Base-by-base conservation (phyloP, 371 early-diverging fungal species). In the Circinella umbellata region DNA sequence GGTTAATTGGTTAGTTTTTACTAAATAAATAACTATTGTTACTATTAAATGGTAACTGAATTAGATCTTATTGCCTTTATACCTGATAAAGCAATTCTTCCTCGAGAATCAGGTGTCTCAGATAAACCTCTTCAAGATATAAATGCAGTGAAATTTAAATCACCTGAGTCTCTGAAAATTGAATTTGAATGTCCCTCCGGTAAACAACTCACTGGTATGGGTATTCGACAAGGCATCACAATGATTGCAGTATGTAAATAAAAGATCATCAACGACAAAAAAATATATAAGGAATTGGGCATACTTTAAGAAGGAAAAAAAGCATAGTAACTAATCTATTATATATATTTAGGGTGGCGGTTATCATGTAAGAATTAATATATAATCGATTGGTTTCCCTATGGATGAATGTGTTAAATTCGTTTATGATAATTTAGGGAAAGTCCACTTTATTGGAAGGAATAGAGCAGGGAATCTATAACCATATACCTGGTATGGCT, bases 401-500 rank as follows among this genome's bases (percentile, higher is more conserved):
- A 27, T 27, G 27, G 27, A 27, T 27, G 27, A 27, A 27, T 27
- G 2, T 27, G 2, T 27, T 27, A 27, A 27, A 27, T 27, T 27
- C 27, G 27, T 27, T 27, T 27, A 27, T 27, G 27, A 27, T 27
- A 27, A 27, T 27, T 15, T 59, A 66, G 66, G 87, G 88, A 15
- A 86, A 87, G 66, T 83, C 82, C 17, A 87, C 87, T 3, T 70
- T 88, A 6, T 75, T 88, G 9, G 75, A 84, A 59, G 81, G 87
- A 1, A 61, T 87, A 1, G 77, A 85, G 70, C 61, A 64, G 17
- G 88, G 88, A 4, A 75, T 85, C 9, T 86, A 85, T 71, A 84
- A 81, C 67, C 82, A 87, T 54, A 72, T 84, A 51, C 57, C 57
- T 34, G 57, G 57, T 57, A 57, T 3, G 53, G 8, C 27, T 27